These are phyloP conservation scores for Setaria italica DNA, from an alignment of 202 grass and related monocot genomes.

Conservation along the genomic window DNA sequence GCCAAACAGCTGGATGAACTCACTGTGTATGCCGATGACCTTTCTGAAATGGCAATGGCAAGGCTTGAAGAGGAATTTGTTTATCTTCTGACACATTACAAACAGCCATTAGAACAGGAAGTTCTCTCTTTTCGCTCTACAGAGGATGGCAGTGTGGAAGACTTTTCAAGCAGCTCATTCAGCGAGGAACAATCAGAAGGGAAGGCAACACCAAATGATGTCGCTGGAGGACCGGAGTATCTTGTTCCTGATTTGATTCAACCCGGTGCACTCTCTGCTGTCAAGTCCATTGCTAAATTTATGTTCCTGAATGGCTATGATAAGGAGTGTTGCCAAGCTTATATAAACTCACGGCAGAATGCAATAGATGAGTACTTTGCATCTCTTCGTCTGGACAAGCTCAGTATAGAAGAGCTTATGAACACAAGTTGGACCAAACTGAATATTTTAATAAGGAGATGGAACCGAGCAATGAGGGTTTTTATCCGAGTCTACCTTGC, in stretches of 20 bases:
- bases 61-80: constrained; percentile 91
- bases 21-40: constrained; percentile 52
- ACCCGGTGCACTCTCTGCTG: constrained; percentile 67
- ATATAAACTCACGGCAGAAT: constrained; percentile 67
- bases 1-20: constrained; percentile 63
- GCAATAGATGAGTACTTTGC: constrained; percentile 71
- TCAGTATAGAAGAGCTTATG: constrained; percentile 72
- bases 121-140: constrained; percentile 71
- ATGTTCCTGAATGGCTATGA: constrained; percentile 82
- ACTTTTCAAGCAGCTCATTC: constrained; percentile 86
- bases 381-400: constrained; percentile 65
- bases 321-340: constrained; percentile 80
- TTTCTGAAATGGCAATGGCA: constrained; percentile 78
- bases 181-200: constrained; percentile 72
- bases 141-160: constrained; percentile 67
- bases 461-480: constrained; percentile 68
- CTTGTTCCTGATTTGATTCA: constrained; percentile 73
- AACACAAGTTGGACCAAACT: constrained; percentile 66
- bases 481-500: constrained; percentile 77
- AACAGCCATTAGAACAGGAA: constrained; percentile 66
- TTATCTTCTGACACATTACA: constrained; percentile 73
- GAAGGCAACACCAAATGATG: constrained; percentile 53
- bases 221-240: constrained; percentile 50
- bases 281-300: constrained; percentile 77
- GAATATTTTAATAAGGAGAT: constrained; percentile 67